A percentile compares a stretch with the other conserved stretches of the same genome.
phyloP scores from a whole-genome alignment of 352 stramenopile species.

The Pythium rishiriense region DNA sequence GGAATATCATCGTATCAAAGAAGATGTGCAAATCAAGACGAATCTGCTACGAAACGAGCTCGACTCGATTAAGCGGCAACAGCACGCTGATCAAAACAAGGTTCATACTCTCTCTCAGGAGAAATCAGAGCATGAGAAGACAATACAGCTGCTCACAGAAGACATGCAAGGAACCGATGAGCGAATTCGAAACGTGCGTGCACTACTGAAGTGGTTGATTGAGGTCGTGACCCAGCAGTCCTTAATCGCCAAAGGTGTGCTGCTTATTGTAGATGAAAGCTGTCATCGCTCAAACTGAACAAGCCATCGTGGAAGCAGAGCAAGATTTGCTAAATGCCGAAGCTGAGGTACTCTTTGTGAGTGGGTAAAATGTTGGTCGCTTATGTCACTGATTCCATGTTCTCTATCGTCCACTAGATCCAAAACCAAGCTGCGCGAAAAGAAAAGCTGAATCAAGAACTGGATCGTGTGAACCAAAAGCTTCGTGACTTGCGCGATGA shows the following conservation, averaged over 20 bases:
- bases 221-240: not conserved
- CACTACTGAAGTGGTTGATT: not conserved
- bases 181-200: slow-evolving; percentile 57
- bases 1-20: slow-evolving; percentile 86
- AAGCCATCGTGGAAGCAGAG: slow-evolving; percentile 53
- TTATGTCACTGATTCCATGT: not conserved
- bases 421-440: slow-evolving; percentile 59
- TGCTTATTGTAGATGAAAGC: slow-evolving; percentile 51
- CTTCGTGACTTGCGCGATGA: slow-evolving; percentile 93
- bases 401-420: slow-evolving; percentile 31
- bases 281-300: slow-evolving; percentile 64
- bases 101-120: slow-evolving; percentile 73
- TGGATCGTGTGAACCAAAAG: slow-evolving; percentile 77
- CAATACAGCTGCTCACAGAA: slow-evolving; percentile 60
- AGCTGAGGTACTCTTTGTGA: slow-evolving; percentile 42
- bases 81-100: slow-evolving; percentile 71
- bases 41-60: slow-evolving; percentile 68
- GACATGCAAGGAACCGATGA: slow-evolving; percentile 63
- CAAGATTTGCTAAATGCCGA: slow-evolving; percentile 54
- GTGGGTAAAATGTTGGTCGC: not conserved
- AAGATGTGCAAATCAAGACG: slow-evolving; percentile 68
- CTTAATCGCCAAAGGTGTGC: not conserved
- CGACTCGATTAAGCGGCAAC: slow-evolving; percentile 65
- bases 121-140: slow-evolving; percentile 67
- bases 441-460: slow-evolving; percentile 59